phyloP scores from a whole-genome alignment of 306 rosid genomes.

The Boehmeria nivea region DNA sequence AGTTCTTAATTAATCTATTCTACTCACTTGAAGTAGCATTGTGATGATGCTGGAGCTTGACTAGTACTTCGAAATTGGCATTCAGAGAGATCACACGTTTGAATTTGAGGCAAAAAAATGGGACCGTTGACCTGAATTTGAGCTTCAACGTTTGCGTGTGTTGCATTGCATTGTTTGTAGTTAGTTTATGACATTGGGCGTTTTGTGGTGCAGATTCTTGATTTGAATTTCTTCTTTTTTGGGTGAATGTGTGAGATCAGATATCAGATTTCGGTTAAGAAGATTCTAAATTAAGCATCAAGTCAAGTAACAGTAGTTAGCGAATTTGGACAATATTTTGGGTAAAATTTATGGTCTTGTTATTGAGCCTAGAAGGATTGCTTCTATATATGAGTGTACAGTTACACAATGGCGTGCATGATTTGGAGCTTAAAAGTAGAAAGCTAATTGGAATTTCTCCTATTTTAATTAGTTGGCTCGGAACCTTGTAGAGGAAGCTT shows the following conservation, averaged over 20 bases:
- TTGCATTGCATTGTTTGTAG: too few species aligned
- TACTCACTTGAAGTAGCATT: neutral
- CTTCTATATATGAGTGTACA: neutral
- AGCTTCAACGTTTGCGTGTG: neutral
- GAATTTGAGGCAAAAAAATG: too few species aligned
- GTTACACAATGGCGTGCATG: neutral
- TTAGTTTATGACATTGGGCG: too few species aligned
- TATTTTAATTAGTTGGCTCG: constrained; percentile 47
- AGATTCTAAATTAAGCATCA: neutral
- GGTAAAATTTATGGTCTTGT: neutral
- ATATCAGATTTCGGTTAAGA: constrained; percentile 1
- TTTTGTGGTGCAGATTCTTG: too few species aligned
- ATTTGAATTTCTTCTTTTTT: too few species aligned
- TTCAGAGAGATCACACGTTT: neutral
- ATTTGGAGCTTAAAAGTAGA: constrained; percentile 5
- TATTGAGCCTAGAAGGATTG: neutral
- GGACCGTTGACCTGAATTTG: too few species aligned
- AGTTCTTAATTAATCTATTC: too few species aligned
- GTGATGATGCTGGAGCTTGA: too few species aligned
- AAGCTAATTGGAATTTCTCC: constrained; percentile 20
- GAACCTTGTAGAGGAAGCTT: constrained; percentile 42
- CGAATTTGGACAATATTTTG: neutral
- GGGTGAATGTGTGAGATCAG: too few species aligned
- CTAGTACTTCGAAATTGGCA: too few species aligned
- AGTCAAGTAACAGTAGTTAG: neutral